phyloP scores from a whole-genome alignment of 768 basidiomycete genomes.

The Phlebiopsis flavidoalba region DNA sequence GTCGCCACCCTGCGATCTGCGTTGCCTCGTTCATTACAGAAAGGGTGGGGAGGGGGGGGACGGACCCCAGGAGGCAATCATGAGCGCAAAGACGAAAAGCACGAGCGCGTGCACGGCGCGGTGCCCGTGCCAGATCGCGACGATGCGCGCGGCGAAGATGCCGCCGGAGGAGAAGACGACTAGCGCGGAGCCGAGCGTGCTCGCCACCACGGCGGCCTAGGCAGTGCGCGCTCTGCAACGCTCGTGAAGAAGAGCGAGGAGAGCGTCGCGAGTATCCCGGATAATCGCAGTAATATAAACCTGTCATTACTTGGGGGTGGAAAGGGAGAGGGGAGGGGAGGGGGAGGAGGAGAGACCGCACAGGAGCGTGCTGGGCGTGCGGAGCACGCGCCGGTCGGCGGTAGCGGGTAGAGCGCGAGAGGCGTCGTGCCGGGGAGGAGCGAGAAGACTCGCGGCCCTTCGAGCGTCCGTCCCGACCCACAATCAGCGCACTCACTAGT shows the following conservation, averaged over 20 bases:
- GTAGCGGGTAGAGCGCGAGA: background rate
- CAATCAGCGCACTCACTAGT: slow-evolving; percentile 1
- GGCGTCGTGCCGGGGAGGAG: background rate
- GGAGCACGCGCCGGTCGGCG: background rate
- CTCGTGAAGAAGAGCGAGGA: slow-evolving; percentile 8
- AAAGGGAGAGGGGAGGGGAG: background rate
- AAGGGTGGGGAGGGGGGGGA: background rate
- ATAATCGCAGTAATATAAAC: slow-evolving; percentile 8
- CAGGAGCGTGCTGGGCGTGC: background rate
- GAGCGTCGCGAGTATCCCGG: slow-evolving; percentile 5
- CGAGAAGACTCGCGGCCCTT: background rate
- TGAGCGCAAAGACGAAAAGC: slow-evolving; percentile 1
- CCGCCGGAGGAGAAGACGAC: slow-evolving; percentile 27
- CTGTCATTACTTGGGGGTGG: background rate
- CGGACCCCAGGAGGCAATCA: background rate
- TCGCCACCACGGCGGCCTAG: slow-evolving; percentile 25
- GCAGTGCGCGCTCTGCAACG: slow-evolving; percentile 23
- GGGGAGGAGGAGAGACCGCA: too few species aligned
- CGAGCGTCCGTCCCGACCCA: background rate
- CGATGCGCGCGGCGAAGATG: slow-evolving; percentile 30
- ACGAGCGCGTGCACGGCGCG: slow-evolving; percentile 22
- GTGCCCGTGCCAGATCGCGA: slow-evolving; percentile 29
- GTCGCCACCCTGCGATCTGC: slow-evolving; percentile 30
- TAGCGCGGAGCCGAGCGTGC: slow-evolving; percentile 26
- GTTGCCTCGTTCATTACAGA: too few species aligned